phyloP scores from a whole-genome alignment of 2,329 filamentous ascomycete species.

The Paraphoma sp. region DNA sequence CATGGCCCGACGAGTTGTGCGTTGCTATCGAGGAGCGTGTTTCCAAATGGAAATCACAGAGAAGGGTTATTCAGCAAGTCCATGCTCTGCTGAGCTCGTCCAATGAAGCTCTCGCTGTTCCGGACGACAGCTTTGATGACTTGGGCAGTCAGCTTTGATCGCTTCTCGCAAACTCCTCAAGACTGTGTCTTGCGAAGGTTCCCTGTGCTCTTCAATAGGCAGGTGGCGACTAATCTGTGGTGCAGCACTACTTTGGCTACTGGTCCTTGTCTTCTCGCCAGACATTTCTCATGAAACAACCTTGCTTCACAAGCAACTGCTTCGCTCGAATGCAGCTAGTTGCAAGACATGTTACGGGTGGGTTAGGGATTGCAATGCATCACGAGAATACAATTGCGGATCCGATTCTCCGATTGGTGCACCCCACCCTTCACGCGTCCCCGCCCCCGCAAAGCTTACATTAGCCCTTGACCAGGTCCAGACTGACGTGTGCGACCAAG shows the following conservation, averaged over 20 bases:
- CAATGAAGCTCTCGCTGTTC: conserved; percentile 24
- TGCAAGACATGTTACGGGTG: background rate
- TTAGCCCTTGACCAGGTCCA: conserved; percentile 2
- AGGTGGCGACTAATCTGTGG: too few species aligned
- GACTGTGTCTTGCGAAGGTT: too few species aligned
- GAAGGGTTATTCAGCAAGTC: conserved; percentile 22
- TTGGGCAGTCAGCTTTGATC: conserved; percentile 19
- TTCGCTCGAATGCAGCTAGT: too few species aligned
- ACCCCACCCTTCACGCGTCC: conserved; percentile 28
- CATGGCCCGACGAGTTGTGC: conserved; percentile 30
- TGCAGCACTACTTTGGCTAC: too few species aligned
- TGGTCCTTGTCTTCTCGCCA: too few species aligned
- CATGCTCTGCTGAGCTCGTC: conserved; percentile 21
- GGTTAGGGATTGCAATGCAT: background rate
- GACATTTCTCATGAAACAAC: too few species aligned
- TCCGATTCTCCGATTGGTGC: conserved; percentile 6
- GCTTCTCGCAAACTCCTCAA: too few species aligned
- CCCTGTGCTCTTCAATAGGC: too few species aligned
- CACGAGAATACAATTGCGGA: background rate
- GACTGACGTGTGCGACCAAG: background rate
- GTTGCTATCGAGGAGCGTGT: conserved; percentile 21
- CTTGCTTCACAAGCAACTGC: too few species aligned
- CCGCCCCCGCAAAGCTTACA: conserved; percentile 49
- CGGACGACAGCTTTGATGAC: conserved; percentile 38
- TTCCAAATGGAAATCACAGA: conserved; percentile 30